Conservation (phyloP, 2,329 filamentous ascomycete genomes). For the Pseudogymnoascus sp. region DNA sequence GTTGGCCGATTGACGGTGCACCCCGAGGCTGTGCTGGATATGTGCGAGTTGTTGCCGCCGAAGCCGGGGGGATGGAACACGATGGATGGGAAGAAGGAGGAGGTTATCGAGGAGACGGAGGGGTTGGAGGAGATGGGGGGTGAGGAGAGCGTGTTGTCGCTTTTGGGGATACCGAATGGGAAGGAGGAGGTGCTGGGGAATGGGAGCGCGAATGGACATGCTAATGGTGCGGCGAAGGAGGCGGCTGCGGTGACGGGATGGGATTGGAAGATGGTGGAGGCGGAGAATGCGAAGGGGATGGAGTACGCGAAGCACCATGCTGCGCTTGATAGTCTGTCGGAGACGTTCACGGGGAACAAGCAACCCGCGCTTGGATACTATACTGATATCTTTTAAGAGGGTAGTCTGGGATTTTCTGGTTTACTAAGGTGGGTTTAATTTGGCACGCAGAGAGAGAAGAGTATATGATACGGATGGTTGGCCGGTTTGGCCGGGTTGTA, state of each 20-base stretch:
- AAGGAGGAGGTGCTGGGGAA: background rate
- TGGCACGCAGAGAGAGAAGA: background rate
- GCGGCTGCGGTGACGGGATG: conserved; percentile 27
- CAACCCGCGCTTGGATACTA: conserved; percentile 26
- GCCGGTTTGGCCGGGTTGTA: background rate
- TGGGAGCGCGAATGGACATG: conserved; percentile 18
- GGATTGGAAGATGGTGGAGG: conserved; percentile 53
- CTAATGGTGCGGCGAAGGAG: background rate
- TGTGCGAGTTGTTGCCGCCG: conserved; percentile 65
- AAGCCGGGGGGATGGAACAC: conserved; percentile 57
- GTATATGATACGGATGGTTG: background rate
- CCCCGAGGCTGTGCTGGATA: conserved; percentile 65
- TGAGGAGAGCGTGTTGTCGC: background rate
- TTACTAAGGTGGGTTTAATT: background rate
- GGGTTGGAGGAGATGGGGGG: conserved; percentile 13
- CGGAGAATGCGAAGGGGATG: conserved; percentile 46
- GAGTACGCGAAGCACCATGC: conserved; percentile 48
- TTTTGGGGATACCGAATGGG: conserved; percentile 1
- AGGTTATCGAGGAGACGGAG: conserved; percentile 18
- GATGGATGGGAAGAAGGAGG: conserved; percentile 20
- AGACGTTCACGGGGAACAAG: conserved; percentile 26
- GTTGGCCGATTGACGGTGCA: conserved; percentile 75
- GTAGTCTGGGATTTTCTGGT: background rate
- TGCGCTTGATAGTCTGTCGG: conserved; percentile 45
- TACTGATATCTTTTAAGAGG: conserved; percentile 20